phyloP scores from a whole-genome alignment of 305 asterid genomes.

The Ilex paraguariensis region DNA sequence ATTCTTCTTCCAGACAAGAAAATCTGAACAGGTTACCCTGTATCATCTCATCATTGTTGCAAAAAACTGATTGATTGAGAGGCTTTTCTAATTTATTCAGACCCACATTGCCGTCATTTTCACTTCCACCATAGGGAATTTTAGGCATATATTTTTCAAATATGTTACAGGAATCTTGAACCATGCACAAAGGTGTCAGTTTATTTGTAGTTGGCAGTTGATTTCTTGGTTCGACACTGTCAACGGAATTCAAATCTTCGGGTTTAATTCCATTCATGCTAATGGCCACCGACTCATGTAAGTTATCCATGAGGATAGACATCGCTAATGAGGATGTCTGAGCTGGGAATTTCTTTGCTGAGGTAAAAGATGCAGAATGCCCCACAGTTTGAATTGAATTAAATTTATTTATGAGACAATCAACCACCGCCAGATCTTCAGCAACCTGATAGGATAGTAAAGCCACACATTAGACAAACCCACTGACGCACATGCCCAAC shows the following conservation, averaged over 20 bases:
- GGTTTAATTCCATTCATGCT: constrained; percentile 11
- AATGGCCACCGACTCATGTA: constrained; percentile 30
- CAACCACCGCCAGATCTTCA: constrained; percentile 52
- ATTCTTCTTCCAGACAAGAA: constrained; percentile 31
- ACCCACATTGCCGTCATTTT: constrained; percentile 23
- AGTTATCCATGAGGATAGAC: constrained; percentile 24
- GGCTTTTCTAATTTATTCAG: constrained; percentile 27
- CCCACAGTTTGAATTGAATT: constrained; percentile 25
- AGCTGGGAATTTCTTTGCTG: constrained; percentile 11
- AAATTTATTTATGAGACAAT: constrained; percentile 31
- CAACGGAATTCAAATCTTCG: constrained; percentile 26
- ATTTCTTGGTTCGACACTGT: constrained; percentile 21
- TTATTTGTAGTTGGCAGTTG: constrained; percentile 22
- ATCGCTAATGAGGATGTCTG: constrained; percentile 18
- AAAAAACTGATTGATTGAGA: constrained; percentile 27
- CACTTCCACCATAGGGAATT: constrained; percentile 24
- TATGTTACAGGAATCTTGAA: constrained; percentile 40
- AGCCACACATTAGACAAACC: not conserved
- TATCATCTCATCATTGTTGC: constrained; percentile 23
- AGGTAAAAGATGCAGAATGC: constrained; percentile 9
- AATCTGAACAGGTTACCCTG: constrained; percentile 21
- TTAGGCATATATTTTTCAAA: constrained; percentile 16
- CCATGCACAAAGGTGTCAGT: constrained; percentile 23
- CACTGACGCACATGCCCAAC: not conserved
- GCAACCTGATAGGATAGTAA: constrained; percentile 45